phyloP scores from a whole-genome alignment of 169 alveolate genomes.

The Eimeria praecox region DNA sequence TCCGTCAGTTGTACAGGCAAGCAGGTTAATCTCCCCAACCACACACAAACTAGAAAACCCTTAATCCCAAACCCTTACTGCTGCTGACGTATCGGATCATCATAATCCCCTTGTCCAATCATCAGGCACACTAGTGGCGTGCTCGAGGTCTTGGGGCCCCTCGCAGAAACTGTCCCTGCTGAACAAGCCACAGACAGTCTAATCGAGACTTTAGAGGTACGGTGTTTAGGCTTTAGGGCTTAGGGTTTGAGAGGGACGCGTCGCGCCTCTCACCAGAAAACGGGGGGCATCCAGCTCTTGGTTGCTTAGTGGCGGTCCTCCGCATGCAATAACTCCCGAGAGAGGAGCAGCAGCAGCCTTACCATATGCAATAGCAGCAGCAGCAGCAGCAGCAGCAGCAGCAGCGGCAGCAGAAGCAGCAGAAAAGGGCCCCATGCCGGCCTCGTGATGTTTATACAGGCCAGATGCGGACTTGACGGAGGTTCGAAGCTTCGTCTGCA shows the following conservation, averaged over 20 bases:
- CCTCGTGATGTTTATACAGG: conserved; percentile 24
- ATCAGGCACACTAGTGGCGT: conserved; percentile 32
- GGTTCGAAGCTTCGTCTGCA: conserved; percentile 2
- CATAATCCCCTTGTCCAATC: background rate
- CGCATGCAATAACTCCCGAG: background rate
- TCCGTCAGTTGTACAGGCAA: conserved; percentile 16
- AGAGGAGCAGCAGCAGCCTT: background rate
- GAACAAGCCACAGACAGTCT: background rate
- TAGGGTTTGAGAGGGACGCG: background rate
- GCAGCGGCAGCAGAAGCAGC: background rate
- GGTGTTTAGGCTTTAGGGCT: conserved; percentile 1
- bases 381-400: background rate
- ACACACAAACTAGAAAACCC: conserved; percentile 14
- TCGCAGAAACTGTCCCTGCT: conserved; percentile 53
- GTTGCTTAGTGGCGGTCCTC: background rate
- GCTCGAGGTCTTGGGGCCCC: conserved; percentile 39
- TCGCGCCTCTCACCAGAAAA: background rate
- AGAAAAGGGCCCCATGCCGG: background rate
- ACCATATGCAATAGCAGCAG: background rate
- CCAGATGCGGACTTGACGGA: conserved; percentile 55
- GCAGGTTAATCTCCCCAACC: background rate
- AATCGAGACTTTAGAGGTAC: conserved; percentile 1
- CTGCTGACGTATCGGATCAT: background rate
- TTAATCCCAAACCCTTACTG: background rate
- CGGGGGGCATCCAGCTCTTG: background rate